A percentile compares a stretch with the other conserved stretches of the same genome.
These are phyloP conservation scores for Microthlaspi erraticum DNA, from an alignment of 345 rosid genomes.

Conservation along the genomic window DNA sequence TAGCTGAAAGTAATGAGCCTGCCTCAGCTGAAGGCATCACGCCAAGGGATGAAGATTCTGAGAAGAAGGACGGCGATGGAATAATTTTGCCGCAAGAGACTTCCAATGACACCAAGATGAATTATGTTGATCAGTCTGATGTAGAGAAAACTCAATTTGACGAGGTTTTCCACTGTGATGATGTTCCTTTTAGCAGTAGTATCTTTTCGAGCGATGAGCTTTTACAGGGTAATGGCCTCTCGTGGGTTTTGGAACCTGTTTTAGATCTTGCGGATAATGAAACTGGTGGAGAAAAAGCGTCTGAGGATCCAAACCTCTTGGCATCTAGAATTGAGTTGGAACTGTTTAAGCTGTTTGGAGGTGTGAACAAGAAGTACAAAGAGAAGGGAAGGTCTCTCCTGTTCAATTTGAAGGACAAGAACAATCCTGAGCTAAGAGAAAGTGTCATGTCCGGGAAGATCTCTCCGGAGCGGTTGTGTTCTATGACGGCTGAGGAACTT, in stretches of 20 bases:
- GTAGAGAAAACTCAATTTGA: slow-evolving; percentile 52
- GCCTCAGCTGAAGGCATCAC: slow-evolving; percentile 26
- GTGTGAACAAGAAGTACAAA: slow-evolving; percentile 95
- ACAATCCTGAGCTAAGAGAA: slow-evolving; percentile 90
- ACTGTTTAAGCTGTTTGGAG: slow-evolving; percentile 84
- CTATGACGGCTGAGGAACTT: slow-evolving; percentile 97
- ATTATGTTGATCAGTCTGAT: slow-evolving; percentile 43
- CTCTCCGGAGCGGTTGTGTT: slow-evolving; percentile 69
- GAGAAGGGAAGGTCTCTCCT: slow-evolving; percentile 94
- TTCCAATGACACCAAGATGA: slow-evolving; percentile 37
- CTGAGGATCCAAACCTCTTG: slow-evolving; percentile 57
- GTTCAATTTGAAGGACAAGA: slow-evolving; percentile 90
- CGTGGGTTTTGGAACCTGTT: slow-evolving; percentile 80
- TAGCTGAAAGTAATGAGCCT: slow-evolving; percentile 40
- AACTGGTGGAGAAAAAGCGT: slow-evolving; percentile 21
- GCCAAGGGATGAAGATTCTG: slow-evolving; percentile 33
- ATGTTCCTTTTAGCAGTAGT: slow-evolving; percentile 64
- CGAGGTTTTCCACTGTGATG: slow-evolving; percentile 55
- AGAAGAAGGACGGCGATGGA: slow-evolving; percentile 26
- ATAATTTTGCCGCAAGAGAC: slow-evolving; percentile 33
- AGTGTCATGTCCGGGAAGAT: slow-evolving; percentile 83
- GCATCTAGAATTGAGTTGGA: slow-evolving; percentile 78
- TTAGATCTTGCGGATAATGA: slow-evolving; percentile 43
- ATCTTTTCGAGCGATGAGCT: slow-evolving; percentile 86
- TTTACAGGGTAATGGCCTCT: slow-evolving; percentile 90